Evolutionary conservation across 345 rosid genomes (phyloP).

Genomic region (Hypericum perforatum): DNA sequence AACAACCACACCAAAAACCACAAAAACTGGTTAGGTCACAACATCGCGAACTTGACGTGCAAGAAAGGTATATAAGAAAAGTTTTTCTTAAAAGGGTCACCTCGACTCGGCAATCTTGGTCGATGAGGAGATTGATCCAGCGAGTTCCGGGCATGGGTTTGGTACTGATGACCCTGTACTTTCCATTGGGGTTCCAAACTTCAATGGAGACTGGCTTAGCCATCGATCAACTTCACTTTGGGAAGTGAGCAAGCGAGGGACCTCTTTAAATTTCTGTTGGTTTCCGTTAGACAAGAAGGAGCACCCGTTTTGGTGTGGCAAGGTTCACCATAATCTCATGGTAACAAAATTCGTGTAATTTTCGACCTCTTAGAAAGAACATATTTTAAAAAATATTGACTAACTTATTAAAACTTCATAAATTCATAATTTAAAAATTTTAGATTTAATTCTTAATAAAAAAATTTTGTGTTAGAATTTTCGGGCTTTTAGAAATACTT

Average conservation of each 20-base stretch:
- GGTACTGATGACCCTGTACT: slow-evolving; percentile 86
- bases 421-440: too few relatives aligned
- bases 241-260: neutral
- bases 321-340: too few relatives aligned
- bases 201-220: slow-evolving; percentile 87
- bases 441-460: too few relatives aligned
- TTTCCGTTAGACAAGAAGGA: neutral
- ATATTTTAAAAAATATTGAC: too few relatives aligned
- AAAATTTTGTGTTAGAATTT: too few relatives aligned
- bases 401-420: too few relatives aligned
- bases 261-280: neutral
- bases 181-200: slow-evolving; percentile 89
- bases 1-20: too few relatives aligned
- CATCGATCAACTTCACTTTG: slow-evolving; percentile 27
- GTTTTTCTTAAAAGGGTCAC: slow-evolving; percentile 5
- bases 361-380: too few relatives aligned
- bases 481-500: too few relatives aligned
- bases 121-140: slow-evolving; percentile 87
- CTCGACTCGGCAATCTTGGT: slow-evolving; percentile 91
- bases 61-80: neutral
- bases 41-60: neutral
- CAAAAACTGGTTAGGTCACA: neutral
- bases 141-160: slow-evolving; percentile 98
- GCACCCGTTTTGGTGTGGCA: too few relatives aligned
- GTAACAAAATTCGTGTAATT: too few relatives aligned